Conservation (phyloP, 768 basidiomycete genomes). For the Boletus tomentosulus region DNA sequence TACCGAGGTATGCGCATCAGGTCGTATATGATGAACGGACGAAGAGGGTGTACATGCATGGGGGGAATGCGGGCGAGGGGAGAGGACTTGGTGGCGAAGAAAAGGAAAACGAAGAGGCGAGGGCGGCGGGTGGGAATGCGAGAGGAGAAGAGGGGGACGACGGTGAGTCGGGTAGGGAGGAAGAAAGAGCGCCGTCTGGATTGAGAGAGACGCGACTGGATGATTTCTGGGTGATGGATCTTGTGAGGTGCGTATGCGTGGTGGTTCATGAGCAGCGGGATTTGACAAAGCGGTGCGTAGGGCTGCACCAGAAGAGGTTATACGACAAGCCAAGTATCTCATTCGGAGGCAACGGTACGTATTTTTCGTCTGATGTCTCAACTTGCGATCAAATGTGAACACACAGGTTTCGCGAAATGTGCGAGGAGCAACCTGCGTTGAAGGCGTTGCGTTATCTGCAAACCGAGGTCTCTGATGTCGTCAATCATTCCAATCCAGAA, state of each 20-base stretch:
- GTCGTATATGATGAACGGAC: slow-evolving; percentile 64
- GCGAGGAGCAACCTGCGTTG: slow-evolving; percentile 52
- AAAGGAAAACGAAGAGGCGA: slow-evolving; percentile 19
- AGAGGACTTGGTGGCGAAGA: slow-evolving; percentile 16
- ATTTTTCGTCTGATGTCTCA: too few species aligned
- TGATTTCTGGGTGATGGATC: slow-evolving; percentile 72
- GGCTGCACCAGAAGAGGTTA: slow-evolving; percentile 56
- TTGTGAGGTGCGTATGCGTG: not conserved
- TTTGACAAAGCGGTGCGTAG: slow-evolving; percentile 32
- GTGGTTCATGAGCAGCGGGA: not conserved
- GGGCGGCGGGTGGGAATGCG: not conserved
- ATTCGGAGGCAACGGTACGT: slow-evolving; percentile 71
- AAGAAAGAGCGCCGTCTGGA: slow-evolving; percentile 4
- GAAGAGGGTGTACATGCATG: slow-evolving; percentile 63
- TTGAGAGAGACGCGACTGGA: slow-evolving; percentile 51
- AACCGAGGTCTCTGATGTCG: slow-evolving; percentile 63
- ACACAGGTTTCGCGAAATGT: slow-evolving; percentile 77
- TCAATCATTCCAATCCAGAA: slow-evolving; percentile 60
- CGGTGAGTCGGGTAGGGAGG: not conserved
- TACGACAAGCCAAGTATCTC: slow-evolving; percentile 58
- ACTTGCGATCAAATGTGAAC: not conserved
- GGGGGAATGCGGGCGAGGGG: slow-evolving; percentile 62
- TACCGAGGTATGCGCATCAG: slow-evolving; percentile 73
- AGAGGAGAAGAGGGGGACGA: not conserved
- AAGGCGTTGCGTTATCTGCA: slow-evolving; percentile 71